Evolutionary conservation across 2,329 filamentous ascomycete species (phyloP).

Genomic region (Aureobasidium sp.): DNA sequence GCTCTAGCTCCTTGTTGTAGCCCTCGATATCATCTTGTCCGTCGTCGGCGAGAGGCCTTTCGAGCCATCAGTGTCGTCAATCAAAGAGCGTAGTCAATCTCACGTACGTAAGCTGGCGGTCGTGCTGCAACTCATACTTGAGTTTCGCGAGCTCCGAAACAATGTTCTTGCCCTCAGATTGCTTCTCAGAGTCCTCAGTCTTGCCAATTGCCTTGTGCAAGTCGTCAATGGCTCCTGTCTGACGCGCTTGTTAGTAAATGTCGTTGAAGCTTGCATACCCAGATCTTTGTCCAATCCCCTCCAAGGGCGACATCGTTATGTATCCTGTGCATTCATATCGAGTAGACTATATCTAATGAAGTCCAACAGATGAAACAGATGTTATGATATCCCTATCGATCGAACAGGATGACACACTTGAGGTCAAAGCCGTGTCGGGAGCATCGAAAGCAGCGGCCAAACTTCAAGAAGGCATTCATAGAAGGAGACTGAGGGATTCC

Average conservation of each 20-base stretch:
- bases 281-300: not conserved
- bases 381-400: not conserved
- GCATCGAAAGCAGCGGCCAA: not conserved
- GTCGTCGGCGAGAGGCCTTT: constrained; percentile 68
- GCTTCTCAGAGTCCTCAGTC: constrained; percentile 55
- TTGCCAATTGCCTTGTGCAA: constrained; percentile 67
- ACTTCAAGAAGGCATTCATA: not conserved
- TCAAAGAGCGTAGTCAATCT: not conserved
- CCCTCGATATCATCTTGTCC: constrained; percentile 65
- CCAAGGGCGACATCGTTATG: too few relatives aligned
- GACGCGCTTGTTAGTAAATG: not conserved
- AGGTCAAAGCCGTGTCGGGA: not conserved
- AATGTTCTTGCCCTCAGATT: constrained; percentile 78
- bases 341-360: not conserved
- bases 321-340: not conserved
- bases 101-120: constrained; percentile 66
- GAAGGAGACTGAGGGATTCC: not conserved
- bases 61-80: not conserved
- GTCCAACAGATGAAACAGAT: not conserved
- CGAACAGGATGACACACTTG: not conserved
- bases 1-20: constrained; percentile 81
- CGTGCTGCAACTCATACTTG: constrained; percentile 93
- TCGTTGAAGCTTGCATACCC: not conserved
- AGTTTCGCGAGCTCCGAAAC: constrained; percentile 70
- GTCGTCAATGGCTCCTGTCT: constrained; percentile 93